Evolutionary conservation across 2,329 filamentous ascomycete species (phyloP), one percentile per base, ranked within the genome.

Genomic region (Penicillium sp.): DNA sequence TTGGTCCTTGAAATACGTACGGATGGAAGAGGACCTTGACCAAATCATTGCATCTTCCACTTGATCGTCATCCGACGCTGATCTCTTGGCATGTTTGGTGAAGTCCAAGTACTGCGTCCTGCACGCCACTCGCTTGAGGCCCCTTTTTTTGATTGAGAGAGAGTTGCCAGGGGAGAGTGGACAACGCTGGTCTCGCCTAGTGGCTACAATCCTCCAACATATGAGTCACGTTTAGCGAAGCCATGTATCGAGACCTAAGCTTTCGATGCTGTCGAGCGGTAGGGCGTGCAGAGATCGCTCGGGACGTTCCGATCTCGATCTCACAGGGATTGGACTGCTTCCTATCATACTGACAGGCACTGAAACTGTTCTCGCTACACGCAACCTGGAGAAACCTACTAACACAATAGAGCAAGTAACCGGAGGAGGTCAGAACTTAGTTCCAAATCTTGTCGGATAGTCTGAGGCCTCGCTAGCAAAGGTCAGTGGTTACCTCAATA

Each of bases 11-110:
- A n/a, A n/a, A n/a, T n/a, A n/a, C n/a, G n/a, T n/a, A n/a, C n/a
- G n/a, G n/a, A n/a, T n/a, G 33, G 33, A 43, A 18, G 27, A 19
- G 27, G 16, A 29, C 14, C 11, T 43, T 34, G 29, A 27, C 19
- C n/a, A 29, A 8, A 39, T 16, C n/a, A n/a, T n/a, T n/a, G n/a
- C n/a, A 6, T 13, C 28, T 29, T 25, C 46, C 46, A 49, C 38
- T 49, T 12, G 11, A 49, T 31, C 33, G 10, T 18, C 40, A 18
- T n/a, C 19, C 8, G 22, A 38, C 12, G 41, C 41, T 45, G 46
- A 49, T 45, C 46, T 49, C 46, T 49, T 49, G 46, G 46, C 46
- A 45, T 34, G 4, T 19, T 22, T 39, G 3, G 22, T 45, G 16
- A 28, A 27, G 19, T 18, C 3, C 6, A 7, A 25, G 4, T 25